These are phyloP conservation scores for Oryza rufipogon DNA, from an alignment of 176 grass and related monocot genomes.

Conservation along the genomic window DNA sequence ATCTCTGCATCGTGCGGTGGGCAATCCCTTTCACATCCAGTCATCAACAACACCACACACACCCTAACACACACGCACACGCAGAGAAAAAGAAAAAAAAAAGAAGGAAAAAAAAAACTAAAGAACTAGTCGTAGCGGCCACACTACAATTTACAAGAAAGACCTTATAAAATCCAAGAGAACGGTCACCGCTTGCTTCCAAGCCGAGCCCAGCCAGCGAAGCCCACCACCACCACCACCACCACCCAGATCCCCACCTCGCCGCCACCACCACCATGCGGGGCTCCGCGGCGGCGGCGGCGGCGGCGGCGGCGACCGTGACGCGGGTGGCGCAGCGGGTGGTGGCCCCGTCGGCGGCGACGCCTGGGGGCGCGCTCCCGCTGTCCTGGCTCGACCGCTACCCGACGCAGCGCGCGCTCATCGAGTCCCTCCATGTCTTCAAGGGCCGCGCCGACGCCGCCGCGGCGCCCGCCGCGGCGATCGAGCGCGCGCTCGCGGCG, in stretches of 20 bases:
- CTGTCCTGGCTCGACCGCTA: slow-evolving; percentile 94
- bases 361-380: slow-evolving; percentile 54
- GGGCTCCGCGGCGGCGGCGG: background rate
- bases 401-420: slow-evolving; percentile 85
- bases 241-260: slow-evolving; percentile 39
- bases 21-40: slow-evolving; percentile 47
- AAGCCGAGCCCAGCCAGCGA: slow-evolving; percentile 41
- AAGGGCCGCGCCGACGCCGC: slow-evolving; percentile 49
- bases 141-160: slow-evolving; percentile 15
- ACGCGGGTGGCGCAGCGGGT: slow-evolving; percentile 61
- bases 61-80: background rate
- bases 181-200: slow-evolving; percentile 43
- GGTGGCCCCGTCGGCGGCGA: slow-evolving; percentile 58
- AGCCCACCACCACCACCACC: slow-evolving; percentile 12
- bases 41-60: slow-evolving; percentile 15
- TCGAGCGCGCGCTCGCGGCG: slow-evolving; percentile 53
- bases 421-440: slow-evolving; percentile 95
- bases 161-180: slow-evolving; percentile 40
- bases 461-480: slow-evolving; percentile 34
- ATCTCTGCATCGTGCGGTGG: slow-evolving; percentile 33
- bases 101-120: background rate
- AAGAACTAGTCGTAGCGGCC: slow-evolving; percentile 23
- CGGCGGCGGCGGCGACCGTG: slow-evolving; percentile 42
- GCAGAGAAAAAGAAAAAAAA: background rate
- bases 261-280: slow-evolving; percentile 36